Percentiles rank a stretch among this genome's conserved stretches.
Evolutionary conservation across 2,329 filamentous ascomycete species (phyloP).

Genomic region (Verticillium dahliae): DNA sequence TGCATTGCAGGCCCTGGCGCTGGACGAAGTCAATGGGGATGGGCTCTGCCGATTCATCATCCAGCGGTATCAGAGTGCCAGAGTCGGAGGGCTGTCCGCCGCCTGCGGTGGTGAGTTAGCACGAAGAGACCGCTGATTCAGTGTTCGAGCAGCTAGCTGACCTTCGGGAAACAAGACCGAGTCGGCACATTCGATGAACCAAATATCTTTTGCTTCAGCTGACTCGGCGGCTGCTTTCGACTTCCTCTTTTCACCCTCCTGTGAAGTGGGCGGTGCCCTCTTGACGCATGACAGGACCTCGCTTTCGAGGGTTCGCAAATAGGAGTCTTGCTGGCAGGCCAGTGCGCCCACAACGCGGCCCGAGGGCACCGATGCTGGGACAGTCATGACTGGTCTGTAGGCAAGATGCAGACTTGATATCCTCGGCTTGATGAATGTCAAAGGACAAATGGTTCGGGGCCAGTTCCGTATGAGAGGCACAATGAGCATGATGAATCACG

Average conservation of each 20-base stretch:
- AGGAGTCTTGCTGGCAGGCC: slow-evolving; percentile 20
- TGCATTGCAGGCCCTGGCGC: slow-evolving; percentile 18
- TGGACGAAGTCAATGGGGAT: slow-evolving; percentile 17
- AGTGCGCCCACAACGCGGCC: slow-evolving; percentile 17
- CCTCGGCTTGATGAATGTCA: not conserved
- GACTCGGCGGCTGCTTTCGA: not conserved
- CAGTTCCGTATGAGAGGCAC: not conserved
- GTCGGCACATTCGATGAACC: slow-evolving; percentile 22
- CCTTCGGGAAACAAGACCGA: slow-evolving; percentile 24
- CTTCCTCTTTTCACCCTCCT: slow-evolving; percentile 13
- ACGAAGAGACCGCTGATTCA: not conserved
- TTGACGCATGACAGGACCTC: slow-evolving; percentile 21
- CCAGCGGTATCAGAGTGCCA: slow-evolving; percentile 13
- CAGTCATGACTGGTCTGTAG: not conserved
- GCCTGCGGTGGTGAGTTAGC: slow-evolving; percentile 9
- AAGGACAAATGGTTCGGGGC: not conserved
- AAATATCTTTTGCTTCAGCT: slow-evolving; percentile 10
- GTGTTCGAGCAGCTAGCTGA: not conserved
- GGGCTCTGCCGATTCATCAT: not conserved
- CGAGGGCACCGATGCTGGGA: not conserved
- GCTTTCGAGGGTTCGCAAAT: slow-evolving; percentile 15
- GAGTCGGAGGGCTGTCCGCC: slow-evolving; percentile 24
- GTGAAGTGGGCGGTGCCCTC: slow-evolving; percentile 4
- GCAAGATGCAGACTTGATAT: not conserved
- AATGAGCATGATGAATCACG: not conserved